Conservation (phyloP, 108 stramenopile genomes). For the Cylindrotheca fusiformis region DNA sequence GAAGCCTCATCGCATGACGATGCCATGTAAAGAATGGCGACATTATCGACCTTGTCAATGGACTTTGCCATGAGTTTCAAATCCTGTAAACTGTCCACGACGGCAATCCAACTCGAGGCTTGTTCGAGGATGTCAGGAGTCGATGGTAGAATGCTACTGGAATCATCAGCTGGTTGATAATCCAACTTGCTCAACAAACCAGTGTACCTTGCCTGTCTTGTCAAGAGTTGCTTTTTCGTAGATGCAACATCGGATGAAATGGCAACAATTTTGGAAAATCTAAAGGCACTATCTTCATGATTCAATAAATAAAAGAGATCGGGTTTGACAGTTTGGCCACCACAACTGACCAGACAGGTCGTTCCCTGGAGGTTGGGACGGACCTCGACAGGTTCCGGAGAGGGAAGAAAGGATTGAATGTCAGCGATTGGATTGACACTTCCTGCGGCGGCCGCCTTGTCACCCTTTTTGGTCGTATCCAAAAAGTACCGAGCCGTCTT, state of each 20-base stretch:
- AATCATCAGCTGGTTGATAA: conserved; percentile 36
- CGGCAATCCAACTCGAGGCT: conserved; percentile 66
- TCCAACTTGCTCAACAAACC: conserved; percentile 86
- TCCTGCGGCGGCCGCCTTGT: no score
- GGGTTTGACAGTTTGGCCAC: conserved; percentile 28
- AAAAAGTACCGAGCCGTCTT: no score
- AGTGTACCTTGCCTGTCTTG: conserved; percentile 84
- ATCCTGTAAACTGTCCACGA: conserved; percentile 37
- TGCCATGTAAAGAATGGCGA: conserved; percentile 43
- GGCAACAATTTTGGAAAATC: conserved; percentile 80
- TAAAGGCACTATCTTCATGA: conserved; percentile 70
- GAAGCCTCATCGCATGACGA: not conserved
- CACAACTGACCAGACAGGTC: conserved; percentile 37
- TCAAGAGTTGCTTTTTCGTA: conserved; percentile 87
- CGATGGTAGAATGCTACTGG: conserved; percentile 33
- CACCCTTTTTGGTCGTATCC: no score
- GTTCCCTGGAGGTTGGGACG: conserved; percentile 42
- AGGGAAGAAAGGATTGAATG: conserved; percentile 47
- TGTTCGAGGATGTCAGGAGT: conserved; percentile 54
- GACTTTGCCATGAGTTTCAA: conserved; percentile 38
- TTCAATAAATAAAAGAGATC: conserved; percentile 85
- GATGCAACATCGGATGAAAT: conserved; percentile 63
- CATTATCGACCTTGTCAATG: conserved; percentile 57
- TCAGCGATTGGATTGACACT: conserved; percentile 2
- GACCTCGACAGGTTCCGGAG: conserved; percentile 40